Conservation (phyloP, 169 alveolate species). For the Eimeria zaria region DNA sequence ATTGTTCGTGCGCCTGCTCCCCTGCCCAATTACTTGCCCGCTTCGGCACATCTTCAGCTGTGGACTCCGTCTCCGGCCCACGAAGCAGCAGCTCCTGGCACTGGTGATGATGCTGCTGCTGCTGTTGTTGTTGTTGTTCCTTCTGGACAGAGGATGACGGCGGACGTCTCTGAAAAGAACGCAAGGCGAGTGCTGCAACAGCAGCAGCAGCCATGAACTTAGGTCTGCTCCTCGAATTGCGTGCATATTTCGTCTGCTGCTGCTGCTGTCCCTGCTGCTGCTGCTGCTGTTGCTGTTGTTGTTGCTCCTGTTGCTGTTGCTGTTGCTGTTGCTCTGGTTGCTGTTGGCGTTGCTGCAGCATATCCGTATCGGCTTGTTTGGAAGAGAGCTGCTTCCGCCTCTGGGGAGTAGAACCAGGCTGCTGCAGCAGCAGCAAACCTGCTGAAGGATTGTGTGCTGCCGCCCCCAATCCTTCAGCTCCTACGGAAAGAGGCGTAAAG, state of each 20-base stretch:
- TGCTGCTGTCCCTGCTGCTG: constrained; percentile 15
- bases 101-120: neutral
- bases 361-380: neutral
- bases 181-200: constrained; percentile 38
- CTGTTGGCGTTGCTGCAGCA: neutral
- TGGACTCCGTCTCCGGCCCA: neutral
- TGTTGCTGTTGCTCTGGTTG: neutral
- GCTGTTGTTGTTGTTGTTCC: constrained; percentile 2
- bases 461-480: neutral
- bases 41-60: neutral
- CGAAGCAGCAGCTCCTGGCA: neutral
- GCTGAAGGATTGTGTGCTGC: neutral
- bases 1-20: neutral
- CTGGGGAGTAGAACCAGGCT: neutral
- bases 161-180: constrained; percentile 5
- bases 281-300: constrained; percentile 1
- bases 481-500: neutral
- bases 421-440: constrained; percentile 8
- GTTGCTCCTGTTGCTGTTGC: neutral
- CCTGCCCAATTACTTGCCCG: neutral
- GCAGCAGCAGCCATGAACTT: constrained; percentile 22
- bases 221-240: neutral
- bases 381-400: too few relatives aligned
- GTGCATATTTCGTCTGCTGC: neutral
- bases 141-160: neutral